phyloP scores from a whole-genome alignment of 495 filamentous ascomycete species.

The Podospora pseudopauciseta region DNA sequence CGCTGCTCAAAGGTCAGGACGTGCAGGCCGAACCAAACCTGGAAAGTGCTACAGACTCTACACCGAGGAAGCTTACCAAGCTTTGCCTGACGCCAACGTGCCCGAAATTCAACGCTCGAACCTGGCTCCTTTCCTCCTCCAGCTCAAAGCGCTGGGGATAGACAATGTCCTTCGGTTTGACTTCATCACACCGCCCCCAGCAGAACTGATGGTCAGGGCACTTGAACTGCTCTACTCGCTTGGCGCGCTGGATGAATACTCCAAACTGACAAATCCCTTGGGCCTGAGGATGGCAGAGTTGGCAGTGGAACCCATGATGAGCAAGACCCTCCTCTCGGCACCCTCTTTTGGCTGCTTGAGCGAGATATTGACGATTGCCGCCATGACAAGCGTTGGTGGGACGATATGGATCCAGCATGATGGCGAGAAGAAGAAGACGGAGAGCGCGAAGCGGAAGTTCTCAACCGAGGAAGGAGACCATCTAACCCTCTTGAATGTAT shows the following conservation, averaged over 20 bases:
- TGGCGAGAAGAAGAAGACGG: conserved; percentile 66
- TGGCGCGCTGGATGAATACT: conserved; percentile 84
- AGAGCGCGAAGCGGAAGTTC: conserved; percentile 75
- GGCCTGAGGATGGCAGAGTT: conserved; percentile 93
- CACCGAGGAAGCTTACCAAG: conserved; percentile 69
- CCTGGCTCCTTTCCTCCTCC: conserved; percentile 83
- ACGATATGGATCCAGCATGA: conserved; percentile 78
- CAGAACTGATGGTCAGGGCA: conserved; percentile 81
- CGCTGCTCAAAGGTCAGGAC: conserved; percentile 85
- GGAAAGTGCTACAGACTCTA: conserved; percentile 96
- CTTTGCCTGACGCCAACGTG: conserved; percentile 68
- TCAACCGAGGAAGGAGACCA: conserved; percentile 94
- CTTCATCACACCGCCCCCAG: conserved; percentile 83
- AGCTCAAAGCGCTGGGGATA: conserved; percentile 93
- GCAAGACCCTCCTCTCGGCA: conserved; percentile 80
- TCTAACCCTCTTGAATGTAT: conserved; percentile 89
- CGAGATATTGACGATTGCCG: conserved; percentile 87
- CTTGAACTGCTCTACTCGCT: conserved; percentile 87
- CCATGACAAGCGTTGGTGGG: conserved; percentile 87
- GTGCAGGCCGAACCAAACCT: conserved; percentile 85
- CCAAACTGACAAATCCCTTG: conserved; percentile 83
- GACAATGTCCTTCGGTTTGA: conserved; percentile 92
- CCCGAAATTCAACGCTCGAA: conserved; percentile 95
- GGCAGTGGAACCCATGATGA: conserved; percentile 94
- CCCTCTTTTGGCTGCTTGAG: conserved; percentile 70